Conservation (phyloP, 148 eudicot genomes). For the Camellia japonica region DNA sequence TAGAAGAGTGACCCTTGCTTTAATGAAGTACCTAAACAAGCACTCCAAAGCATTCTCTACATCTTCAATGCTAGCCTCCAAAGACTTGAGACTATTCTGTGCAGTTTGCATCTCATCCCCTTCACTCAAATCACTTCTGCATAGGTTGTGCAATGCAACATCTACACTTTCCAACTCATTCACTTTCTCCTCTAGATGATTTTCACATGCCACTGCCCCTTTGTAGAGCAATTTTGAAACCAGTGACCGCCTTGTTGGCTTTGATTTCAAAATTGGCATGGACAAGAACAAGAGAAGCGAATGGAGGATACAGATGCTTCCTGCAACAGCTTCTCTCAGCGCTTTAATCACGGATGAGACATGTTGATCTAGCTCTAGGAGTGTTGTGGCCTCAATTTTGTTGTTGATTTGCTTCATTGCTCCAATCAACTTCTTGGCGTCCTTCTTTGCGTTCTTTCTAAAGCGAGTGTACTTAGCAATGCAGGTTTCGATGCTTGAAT, state of each 20-base stretch:
- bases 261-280: slow-evolving; percentile 23
- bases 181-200: slow-evolving; percentile 12
- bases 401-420: slow-evolving; percentile 35
- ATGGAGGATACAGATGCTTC: slow-evolving; percentile 29
- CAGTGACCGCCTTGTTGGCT: slow-evolving; percentile 29
- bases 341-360: slow-evolving; percentile 30
- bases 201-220: slow-evolving; percentile 20
- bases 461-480: slow-evolving; percentile 26
- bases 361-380: slow-evolving; percentile 27
- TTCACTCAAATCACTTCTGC: slow-evolving; percentile 6
- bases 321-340: slow-evolving; percentile 30
- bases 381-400: slow-evolving; percentile 9
- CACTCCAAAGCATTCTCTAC: slow-evolving; percentile 41
- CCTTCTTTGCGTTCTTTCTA: slow-evolving; percentile 37
- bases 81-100: slow-evolving; percentile 28
- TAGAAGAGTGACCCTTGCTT: slow-evolving; percentile 44
- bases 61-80: slow-evolving; percentile 35
- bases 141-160: slow-evolving; percentile 15
- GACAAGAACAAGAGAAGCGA: slow-evolving; percentile 32
- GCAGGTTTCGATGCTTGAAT: slow-evolving; percentile 23
- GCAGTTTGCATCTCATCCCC: slow-evolving; percentile 23
- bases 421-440: slow-evolving; percentile 23
- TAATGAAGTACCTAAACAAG: slow-evolving; percentile 48
- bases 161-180: slow-evolving; percentile 30
- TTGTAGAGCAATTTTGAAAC: slow-evolving; percentile 38